phyloP scores from a whole-genome alignment of 805 yeast species.

The Schwanniomyces occidentalis region DNA sequence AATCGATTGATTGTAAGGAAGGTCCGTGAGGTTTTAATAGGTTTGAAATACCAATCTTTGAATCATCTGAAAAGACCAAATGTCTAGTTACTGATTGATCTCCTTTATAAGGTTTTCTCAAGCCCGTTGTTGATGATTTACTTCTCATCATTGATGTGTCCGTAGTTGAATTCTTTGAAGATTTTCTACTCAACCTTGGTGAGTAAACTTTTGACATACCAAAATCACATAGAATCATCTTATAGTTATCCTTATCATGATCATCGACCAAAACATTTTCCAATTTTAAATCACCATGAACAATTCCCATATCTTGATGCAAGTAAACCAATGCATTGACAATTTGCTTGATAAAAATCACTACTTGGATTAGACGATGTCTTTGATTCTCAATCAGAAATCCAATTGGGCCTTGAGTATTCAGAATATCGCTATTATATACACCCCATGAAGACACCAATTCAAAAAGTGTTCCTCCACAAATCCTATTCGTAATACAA shows the following conservation, averaged over 20 bases:
- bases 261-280: slow-evolving; percentile 72
- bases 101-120: slow-evolving; percentile 36
- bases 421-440: slow-evolving; percentile 26
- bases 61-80: slow-evolving; percentile 28
- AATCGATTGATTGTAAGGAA: slow-evolving; percentile 30
- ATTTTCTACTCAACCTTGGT: slow-evolving; percentile 25
- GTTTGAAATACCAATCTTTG: slow-evolving; percentile 32
- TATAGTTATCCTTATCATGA: slow-evolving; percentile 22
- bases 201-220: slow-evolving; percentile 64
- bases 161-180: slow-evolving; percentile 11
- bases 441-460: slow-evolving; percentile 68
- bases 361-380: slow-evolving; percentile 35
- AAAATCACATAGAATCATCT: slow-evolving; percentile 77
- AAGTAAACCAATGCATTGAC: slow-evolving; percentile 60
- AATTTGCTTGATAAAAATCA: slow-evolving; percentile 50
- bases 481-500: slow-evolving; percentile 66
- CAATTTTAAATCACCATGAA: slow-evolving; percentile 81
- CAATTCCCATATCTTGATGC: slow-evolving; percentile 54
- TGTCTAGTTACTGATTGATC: slow-evolving; percentile 23
- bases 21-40: slow-evolving; percentile 31
- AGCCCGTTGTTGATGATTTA: slow-evolving; percentile 31
- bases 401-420: slow-evolving; percentile 26
- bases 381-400: slow-evolving; percentile 26
- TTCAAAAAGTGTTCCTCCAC: slow-evolving; percentile 82
- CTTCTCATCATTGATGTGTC: slow-evolving; percentile 28